These are phyloP conservation scores for Syncephalastrum monosporum DNA, from an alignment of 371 early-diverging fungal species.

Conservation along the genomic window DNA sequence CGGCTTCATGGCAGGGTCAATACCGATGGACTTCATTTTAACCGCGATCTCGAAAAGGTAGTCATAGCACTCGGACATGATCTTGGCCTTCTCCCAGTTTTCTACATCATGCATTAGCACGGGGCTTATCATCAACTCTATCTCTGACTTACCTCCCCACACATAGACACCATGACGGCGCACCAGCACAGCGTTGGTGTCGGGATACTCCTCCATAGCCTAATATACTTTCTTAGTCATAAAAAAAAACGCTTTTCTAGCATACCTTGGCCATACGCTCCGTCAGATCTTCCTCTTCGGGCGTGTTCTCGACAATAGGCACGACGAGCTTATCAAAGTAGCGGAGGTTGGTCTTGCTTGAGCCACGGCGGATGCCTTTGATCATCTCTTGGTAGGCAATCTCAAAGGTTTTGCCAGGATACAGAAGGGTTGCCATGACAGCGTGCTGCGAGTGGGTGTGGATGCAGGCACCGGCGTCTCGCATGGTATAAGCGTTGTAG, in stretches of 20 bases:
- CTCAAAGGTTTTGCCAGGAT: slow-evolving; percentile 64
- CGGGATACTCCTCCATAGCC: slow-evolving; percentile 91
- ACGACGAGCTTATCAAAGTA: slow-evolving; percentile 89
- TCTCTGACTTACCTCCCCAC: slow-evolving; percentile 74
- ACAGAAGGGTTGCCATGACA: slow-evolving; percentile 89
- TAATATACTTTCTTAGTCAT: background rate
- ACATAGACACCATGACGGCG: slow-evolving; percentile 89
- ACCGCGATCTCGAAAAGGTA: slow-evolving; percentile 96
- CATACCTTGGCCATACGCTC: slow-evolving; percentile 84
- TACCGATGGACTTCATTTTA: slow-evolving; percentile 82
- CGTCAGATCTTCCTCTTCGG: slow-evolving; percentile 91
- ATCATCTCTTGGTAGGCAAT: slow-evolving; percentile 98
- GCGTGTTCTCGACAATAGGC: slow-evolving; percentile 96
- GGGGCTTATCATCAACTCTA: too few species aligned
- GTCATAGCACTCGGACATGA: slow-evolving; percentile 98
- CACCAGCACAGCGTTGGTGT: slow-evolving; percentile 94
- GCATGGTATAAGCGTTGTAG: slow-evolving; percentile 86
- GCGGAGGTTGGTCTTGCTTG: slow-evolving; percentile 54
- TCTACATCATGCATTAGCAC: slow-evolving; percentile 40
- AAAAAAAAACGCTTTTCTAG: slow-evolving; percentile 15
- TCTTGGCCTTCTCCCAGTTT: slow-evolving; percentile 95
- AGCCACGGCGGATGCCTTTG: slow-evolving; percentile 92
- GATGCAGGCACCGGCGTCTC: slow-evolving; percentile 94
- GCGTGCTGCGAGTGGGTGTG: slow-evolving; percentile 97
- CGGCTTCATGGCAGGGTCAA: slow-evolving; percentile 70